Evolutionary conservation across 306 rosid genomes (phyloP).

Genomic region (Malus sieversii): DNA sequence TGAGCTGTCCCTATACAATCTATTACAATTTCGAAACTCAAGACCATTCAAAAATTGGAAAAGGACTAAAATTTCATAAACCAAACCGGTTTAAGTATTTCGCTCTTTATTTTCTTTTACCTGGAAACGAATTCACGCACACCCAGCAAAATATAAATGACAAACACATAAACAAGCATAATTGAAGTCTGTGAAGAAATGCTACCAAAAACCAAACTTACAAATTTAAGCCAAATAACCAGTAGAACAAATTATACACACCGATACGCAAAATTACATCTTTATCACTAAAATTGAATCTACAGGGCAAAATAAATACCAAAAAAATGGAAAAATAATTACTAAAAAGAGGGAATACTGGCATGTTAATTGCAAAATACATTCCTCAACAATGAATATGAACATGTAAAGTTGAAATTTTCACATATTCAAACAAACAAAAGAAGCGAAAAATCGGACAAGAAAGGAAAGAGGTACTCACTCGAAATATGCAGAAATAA

Average conservation of each 20-base stretch:
- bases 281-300: background rate
- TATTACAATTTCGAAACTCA: background rate
- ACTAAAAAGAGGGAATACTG: background rate
- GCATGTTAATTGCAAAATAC: background rate
- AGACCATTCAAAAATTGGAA: background rate
- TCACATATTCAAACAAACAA: background rate
- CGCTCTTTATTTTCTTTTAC: background rate
- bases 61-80: background rate
- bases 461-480: constrained; percentile 11
- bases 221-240: background rate
- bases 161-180: background rate
- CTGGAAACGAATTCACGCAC: background rate
- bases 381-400: background rate
- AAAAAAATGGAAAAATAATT: background rate
- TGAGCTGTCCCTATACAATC: background rate
- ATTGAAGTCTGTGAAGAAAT: background rate
- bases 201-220: background rate
- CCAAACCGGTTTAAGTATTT: background rate
- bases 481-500: constrained; percentile 35
- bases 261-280: background rate
- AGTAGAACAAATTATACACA: background rate
- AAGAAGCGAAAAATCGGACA: background rate
- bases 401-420: background rate
- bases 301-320: background rate
- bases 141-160: background rate